A percentile compares a stretch with the other conserved stretches of the same genome.
Conservation (phyloP, 768 basidiomycete genomes). For the Amanita molliuscula region DNA sequence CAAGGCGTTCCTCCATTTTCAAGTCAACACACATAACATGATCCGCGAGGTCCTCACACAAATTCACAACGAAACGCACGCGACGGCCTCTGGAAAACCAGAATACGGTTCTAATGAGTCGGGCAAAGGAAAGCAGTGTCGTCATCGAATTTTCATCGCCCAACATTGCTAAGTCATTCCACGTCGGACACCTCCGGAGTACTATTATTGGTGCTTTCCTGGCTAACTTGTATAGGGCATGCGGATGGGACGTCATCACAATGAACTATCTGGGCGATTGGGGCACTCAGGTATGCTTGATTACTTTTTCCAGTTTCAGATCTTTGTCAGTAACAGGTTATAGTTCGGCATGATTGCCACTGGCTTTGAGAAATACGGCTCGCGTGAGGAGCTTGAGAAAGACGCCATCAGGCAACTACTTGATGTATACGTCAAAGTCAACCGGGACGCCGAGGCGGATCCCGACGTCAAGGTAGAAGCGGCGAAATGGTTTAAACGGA, state of each 20-base stretch:
- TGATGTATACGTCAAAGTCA: conserved; percentile 91
- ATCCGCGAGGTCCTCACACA: conserved; percentile 60
- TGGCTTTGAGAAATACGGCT: conserved; percentile 90
- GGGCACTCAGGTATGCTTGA: conserved; percentile 79
- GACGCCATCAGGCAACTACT: conserved; percentile 94
- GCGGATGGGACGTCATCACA: conserved; percentile 86
- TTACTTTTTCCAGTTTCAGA: background rate
- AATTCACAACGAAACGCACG: conserved; percentile 61
- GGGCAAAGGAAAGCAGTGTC: conserved; percentile 74
- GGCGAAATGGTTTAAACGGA: conserved; percentile 83
- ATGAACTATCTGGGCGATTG: conserved; percentile 97
- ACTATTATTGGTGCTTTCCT: conserved; percentile 99
- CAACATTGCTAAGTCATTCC: conserved; percentile 97
- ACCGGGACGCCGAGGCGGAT: conserved; percentile 69
- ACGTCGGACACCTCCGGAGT: conserved; percentile 91
- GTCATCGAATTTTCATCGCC: conserved; percentile 92
- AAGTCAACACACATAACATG: conserved; percentile 54
- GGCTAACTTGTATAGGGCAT: conserved; percentile 80
- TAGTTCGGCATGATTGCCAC: conserved; percentile 83
- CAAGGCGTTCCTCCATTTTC: conserved; percentile 80
- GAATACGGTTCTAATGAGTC: conserved; percentile 76
- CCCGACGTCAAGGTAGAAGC: conserved; percentile 67
- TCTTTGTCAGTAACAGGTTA: background rate
- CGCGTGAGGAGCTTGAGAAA: conserved; percentile 67
- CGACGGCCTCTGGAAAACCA: conserved; percentile 43